Evolutionary conservation across 768 basidiomycete genomes (phyloP), one percentile per base, ranked within the genome.

Genomic region (Boletus insuetus): DNA sequence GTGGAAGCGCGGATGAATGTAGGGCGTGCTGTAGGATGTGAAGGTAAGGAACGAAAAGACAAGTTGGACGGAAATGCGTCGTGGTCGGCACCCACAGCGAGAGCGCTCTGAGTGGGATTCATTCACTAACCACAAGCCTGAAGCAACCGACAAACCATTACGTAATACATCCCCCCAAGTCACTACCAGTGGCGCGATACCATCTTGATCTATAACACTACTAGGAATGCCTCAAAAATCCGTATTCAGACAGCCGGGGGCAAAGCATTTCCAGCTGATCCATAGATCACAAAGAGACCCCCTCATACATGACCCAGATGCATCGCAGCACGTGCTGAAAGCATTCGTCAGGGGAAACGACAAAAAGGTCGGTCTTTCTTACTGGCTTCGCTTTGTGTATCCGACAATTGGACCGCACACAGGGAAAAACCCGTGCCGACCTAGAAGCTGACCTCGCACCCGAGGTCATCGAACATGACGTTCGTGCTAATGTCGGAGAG

Each of bases 251-350:
- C 87, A 86, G 61, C 91, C 96, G 9, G 92, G 91, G 20, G 86
- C 89, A 52, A 85, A 87, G 65, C 95, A 98, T 69, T 98, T 96
- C 64, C 95, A 98, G 75, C 89, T 99, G 38, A 95, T 99, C 20
- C 94, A 98, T 69, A 82, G 97, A 56, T 98, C 95, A 9, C 94
- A 94, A 66, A 78, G 96, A 42, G 97, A 98, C 74, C 97, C 97
- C 3, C 83, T 96, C 46, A 93, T 94, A 60, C 88, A 98, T 65
- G 95, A 98, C 64, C 85, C 92, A 3, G 91, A 94, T 55, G 92
- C 93, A 0, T 86, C 86, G 49, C 81, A 85, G 58, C 86, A 93
- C 69, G 94, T 99, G n/a, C 78, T 98, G 44, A 96, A 92, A 67
- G 80, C 84, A 8, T 79, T 98, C 53, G 81, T 84, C 62, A 79